Evolutionary conservation across 2,329 filamentous ascomycete species (phyloP).

Genomic region (Ceratocystis destructans): DNA sequence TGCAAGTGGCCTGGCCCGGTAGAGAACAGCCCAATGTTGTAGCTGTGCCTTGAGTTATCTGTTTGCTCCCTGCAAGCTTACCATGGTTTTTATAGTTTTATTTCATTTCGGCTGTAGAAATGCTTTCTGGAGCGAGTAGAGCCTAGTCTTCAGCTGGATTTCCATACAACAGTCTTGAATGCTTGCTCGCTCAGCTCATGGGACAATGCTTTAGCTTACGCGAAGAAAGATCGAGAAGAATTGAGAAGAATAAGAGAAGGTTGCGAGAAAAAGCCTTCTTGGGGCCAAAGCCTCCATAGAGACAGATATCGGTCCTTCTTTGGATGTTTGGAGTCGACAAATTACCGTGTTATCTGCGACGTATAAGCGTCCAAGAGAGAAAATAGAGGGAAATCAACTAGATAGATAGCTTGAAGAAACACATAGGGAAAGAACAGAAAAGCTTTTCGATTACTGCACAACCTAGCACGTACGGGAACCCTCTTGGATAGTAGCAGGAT

Average conservation of each 20-base stretch:
- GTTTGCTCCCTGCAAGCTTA: too few relatives aligned
- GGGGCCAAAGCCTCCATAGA: background rate
- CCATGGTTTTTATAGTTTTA: background rate
- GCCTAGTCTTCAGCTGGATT: background rate
- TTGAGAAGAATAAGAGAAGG: background rate
- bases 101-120: background rate
- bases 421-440: background rate
- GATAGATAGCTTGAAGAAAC: background rate
- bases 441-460: background rate
- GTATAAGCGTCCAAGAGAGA: background rate
- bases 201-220: background rate
- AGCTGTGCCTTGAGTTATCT: too few relatives aligned
- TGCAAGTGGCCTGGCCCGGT: background rate
- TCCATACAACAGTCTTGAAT: background rate
- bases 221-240: background rate
- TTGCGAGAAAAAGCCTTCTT: background rate
- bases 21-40: background rate
- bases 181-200: background rate
- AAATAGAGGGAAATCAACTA: background rate
- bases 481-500: background rate
- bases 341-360: background rate
- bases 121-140: too few relatives aligned
- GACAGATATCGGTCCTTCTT: background rate
- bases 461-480: background rate
- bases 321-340: background rate